Evolutionary conservation across 768 basidiomycete species (phyloP), one percentile per base, ranked within the genome.

Genomic region (Neoboletus subvelutipes): DNA sequence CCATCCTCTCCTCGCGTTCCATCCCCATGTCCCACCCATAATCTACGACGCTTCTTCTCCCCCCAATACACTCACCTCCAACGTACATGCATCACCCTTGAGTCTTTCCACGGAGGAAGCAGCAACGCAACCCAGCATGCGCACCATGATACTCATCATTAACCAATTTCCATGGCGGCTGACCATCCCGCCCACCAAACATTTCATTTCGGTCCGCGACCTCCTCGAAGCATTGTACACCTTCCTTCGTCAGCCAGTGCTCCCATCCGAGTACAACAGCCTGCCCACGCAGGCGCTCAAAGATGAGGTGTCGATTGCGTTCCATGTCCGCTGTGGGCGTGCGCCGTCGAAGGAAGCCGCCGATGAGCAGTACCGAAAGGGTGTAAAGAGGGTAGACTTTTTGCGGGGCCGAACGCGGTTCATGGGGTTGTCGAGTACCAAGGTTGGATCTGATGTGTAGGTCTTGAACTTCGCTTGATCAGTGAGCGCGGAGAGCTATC

Each of bases 321-420:
- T 77, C 64, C 69, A 69, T 41, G 57, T 52, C 6, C 76, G 84
- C 20, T 80, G 72, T 56, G 64, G 68, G 36, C 67, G 71, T 13
- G 68, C 77, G 15, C 42, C 59, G 1, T 71, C 77, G 13, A 54
- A 65, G 3, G 64, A 65, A 31, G 66, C 54, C 2, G 71, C 70
- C 26, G 74, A 72, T 33, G 62, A 66, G 28, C 83, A 84, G 67
- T 71, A 74, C 58, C 60, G 60, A 13, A 79, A 79, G 63, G 82
- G 81, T 0, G 61, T 85, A n/a, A 83, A 79, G 66, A 69, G 82
- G 49, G 75, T 86, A 0, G 84, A 86, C 66, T 84, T 83, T 61
- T 67, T 86, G 47, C 66, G 73, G 46, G 75, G 69, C 24, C 70
- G 67, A 18, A 75, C 68, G 3, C 74, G 68, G 62, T 79, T 85